phyloP scores from a whole-genome alignment of 768 basidiomycete species.

The Agrocybe chaxingu region DNA sequence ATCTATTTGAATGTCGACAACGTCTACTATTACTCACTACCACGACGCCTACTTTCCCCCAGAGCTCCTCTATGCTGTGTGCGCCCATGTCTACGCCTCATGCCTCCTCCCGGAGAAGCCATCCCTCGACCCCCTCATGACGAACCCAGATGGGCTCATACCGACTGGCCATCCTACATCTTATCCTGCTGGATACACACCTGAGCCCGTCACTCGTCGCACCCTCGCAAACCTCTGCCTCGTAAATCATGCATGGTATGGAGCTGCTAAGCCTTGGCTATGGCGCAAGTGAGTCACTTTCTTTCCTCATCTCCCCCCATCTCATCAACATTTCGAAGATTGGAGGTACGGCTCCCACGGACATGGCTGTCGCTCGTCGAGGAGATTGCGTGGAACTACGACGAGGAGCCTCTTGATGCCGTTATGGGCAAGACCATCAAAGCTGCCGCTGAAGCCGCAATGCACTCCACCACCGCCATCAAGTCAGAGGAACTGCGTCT shows the following conservation, averaged over 20 bases:
- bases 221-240: slow-evolving; percentile 72
- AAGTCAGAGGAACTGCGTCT: slow-evolving; percentile 40
- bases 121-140: slow-evolving; percentile 71
- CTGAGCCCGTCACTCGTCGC: slow-evolving; percentile 60
- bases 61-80: slow-evolving; percentile 72
- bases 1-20: slow-evolving; percentile 24
- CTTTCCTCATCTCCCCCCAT: slow-evolving; percentile 2
- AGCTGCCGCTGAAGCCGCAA: slow-evolving; percentile 61
- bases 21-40: slow-evolving; percentile 12
- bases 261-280: slow-evolving; percentile 84
- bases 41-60: slow-evolving; percentile 47
- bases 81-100: slow-evolving; percentile 65
- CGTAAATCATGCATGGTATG: slow-evolving; percentile 75
- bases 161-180: slow-evolving; percentile 73
- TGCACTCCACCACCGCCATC: slow-evolving; percentile 41
- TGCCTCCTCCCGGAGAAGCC: slow-evolving; percentile 51
- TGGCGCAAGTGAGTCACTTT: slow-evolving; percentile 57
- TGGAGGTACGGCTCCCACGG: slow-evolving; percentile 82
- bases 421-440: slow-evolving; percentile 68
- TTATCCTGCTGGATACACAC: slow-evolving; percentile 66
- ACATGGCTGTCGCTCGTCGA: slow-evolving; percentile 82
- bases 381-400: slow-evolving; percentile 72
- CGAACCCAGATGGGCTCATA: slow-evolving; percentile 33
- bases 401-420: slow-evolving; percentile 59
- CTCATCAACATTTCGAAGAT: slow-evolving; percentile 20